A percentile compares a stretch with the other conserved stretches of the same genome.
phyloP scores from a whole-genome alignment of 2,329 filamentous ascomycete species.

The Diaporthe helianthi region DNA sequence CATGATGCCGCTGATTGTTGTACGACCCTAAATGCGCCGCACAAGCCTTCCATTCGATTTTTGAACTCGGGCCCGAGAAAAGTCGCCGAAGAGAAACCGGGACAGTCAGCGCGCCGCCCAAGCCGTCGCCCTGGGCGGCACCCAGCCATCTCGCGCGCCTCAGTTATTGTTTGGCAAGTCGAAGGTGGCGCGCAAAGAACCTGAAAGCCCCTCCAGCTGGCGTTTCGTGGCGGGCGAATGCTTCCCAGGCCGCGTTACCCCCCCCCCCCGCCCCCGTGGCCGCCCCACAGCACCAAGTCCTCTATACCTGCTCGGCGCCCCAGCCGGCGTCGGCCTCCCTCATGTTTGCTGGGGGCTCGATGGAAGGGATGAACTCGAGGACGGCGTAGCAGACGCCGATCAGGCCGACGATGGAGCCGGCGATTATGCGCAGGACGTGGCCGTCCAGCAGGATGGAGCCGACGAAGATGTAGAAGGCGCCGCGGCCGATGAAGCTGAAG shows the following conservation, averaged over 20 bases:
- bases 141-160: background rate
- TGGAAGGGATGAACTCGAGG: conserved; percentile 79
- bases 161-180: background rate
- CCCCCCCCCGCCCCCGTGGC: too few species aligned
- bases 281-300: too few species aligned
- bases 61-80: background rate
- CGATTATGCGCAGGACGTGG: conserved; percentile 71
- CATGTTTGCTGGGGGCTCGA: conserved; percentile 84
- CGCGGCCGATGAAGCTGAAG: conserved; percentile 96
- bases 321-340: conserved; percentile 77
- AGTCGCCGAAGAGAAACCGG: background rate
- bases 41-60: background rate
- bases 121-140: background rate
- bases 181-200: background rate
- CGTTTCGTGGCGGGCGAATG: background rate
- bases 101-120: background rate
- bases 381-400: conserved; percentile 79
- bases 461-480: conserved; percentile 96
- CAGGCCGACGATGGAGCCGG: conserved; percentile 79
- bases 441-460: conserved; percentile 82
- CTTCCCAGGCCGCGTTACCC: background rate
- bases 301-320: conserved; percentile 79
- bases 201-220: background rate
- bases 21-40: background rate
- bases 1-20: background rate